Evolutionary conservation across 2,329 filamentous ascomycete genomes (phyloP), one percentile per base, ranked within the genome.

Genomic region (Tolypocladium ophioglossoides): DNA sequence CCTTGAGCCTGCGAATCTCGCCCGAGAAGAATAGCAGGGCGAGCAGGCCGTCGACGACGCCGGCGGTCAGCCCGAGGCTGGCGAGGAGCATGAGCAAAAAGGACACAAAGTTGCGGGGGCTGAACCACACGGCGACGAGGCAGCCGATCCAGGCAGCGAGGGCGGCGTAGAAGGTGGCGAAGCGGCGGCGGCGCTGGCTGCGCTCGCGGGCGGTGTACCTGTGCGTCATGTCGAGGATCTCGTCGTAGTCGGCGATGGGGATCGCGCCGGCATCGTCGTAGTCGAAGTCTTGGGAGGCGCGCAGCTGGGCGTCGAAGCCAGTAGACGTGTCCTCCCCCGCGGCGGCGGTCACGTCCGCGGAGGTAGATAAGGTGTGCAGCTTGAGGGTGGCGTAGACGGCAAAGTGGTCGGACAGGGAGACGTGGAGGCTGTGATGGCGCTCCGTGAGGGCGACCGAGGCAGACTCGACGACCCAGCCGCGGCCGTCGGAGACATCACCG

Each of bases 331-430:
- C 58, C 58, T 56, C 53, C 48, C 55, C 56, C 40, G 55, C 51
- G 27, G 61, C 58, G 22, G 52, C 39, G 22, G 58, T 51, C 11
- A 49, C 50, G 32, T 59, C 52, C 11, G 62, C 39, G 35, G 53
- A 49, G 44, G 57, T 49, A 22, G 65, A 57, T 34, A 69, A 63
- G 2, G 66, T 66, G 59, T 78, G 73, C 14, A 79, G 76, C 5
- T 73, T 70, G 11, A 97, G 76, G 0, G 89, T 91, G 7, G 89
- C 85, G 67, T 92, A 87, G 52, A 97, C 87, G 24, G 89, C 91
- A 68, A 96, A 97, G 68, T 97, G 94, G 66, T 99, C 92, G 62
- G 91, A 96, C 30, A 97, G 77, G 1, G 90, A 95, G 72, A 91
- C 96, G 58, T 83, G 79, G 1, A 96, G 76, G 1, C 80, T 82